Evolutionary conservation across 257 asterid genomes (phyloP).

Genomic region (Haberlea rhodopensis): DNA sequence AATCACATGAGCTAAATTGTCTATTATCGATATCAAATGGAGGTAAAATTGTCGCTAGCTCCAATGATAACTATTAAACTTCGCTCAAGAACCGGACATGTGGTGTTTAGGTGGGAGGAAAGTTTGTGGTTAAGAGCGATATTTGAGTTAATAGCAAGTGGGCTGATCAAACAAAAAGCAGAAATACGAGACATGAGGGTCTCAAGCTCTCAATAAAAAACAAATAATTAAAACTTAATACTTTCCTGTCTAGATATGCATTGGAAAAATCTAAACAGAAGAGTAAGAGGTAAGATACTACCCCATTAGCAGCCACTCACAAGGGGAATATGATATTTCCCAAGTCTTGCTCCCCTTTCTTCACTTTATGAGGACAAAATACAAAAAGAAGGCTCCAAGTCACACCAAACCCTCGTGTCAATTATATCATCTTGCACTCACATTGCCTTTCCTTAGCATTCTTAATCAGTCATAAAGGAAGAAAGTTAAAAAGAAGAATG

Average conservation of each 20-base stretch:
- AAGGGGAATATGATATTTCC: constrained; percentile 26
- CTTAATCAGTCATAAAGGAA: constrained; percentile 20
- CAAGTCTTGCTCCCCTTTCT: constrained; percentile 21
- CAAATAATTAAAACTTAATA: constrained; percentile 24
- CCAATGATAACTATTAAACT: not conserved
- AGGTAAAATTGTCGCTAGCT: too few species aligned
- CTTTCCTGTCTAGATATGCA: constrained; percentile 49
- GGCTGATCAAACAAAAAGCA: not conserved
- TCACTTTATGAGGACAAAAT: constrained; percentile 3
- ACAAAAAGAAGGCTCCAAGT: constrained; percentile 28
- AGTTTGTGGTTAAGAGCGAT: not conserved
- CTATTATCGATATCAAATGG: too few species aligned
- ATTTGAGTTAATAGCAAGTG: not conserved
- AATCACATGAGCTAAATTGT: too few species aligned
- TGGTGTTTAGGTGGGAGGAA: not conserved
- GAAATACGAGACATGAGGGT: constrained; percentile 2
- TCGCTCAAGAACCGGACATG: not conserved
- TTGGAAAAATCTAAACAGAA: constrained; percentile 35
- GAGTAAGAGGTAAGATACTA: too few species aligned
- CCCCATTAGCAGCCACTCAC: too few species aligned
- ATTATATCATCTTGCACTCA: not conserved
- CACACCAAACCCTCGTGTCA: not conserved
- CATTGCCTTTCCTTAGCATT: constrained; percentile 10
- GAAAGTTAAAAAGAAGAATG: constrained; percentile 13
- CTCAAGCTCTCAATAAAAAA: constrained; percentile 24